Conservation (phyloP, 2,329 filamentous ascomycete species). For the Alternaria postmessia region DNA sequence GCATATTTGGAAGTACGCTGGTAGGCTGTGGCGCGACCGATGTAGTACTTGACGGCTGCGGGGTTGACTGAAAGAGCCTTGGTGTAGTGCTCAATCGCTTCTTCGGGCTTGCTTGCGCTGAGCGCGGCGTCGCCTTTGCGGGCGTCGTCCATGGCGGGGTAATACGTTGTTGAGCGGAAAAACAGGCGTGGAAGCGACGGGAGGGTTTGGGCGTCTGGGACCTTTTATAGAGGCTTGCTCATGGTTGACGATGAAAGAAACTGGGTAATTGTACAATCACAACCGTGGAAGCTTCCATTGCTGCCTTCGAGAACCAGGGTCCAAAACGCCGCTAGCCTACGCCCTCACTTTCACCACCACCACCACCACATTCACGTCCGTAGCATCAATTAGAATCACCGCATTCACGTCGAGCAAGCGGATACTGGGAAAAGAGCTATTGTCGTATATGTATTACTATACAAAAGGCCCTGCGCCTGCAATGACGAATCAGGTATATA, state of each 20-base stretch:
- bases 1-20: slow-evolving; percentile 64
- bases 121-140: slow-evolving; percentile 69
- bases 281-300: slow-evolving; percentile 17
- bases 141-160: slow-evolving; percentile 61
- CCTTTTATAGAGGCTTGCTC: not conserved
- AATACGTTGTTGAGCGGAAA: not conserved
- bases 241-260: not conserved
- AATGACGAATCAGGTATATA: slow-evolving; percentile 21
- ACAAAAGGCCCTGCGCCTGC: slow-evolving; percentile 17
- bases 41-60: slow-evolving; percentile 77
- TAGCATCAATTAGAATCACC: not conserved
- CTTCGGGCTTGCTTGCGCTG: slow-evolving; percentile 67
- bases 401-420: not conserved
- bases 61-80: slow-evolving; percentile 71
- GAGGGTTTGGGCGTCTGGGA: not conserved
- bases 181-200: not conserved
- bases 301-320: slow-evolving; percentile 13
- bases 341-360: too few relatives aligned
- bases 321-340: slow-evolving; percentile 5
- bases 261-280: not conserved
- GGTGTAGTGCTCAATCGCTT: slow-evolving; percentile 71
- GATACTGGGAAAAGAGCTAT: not conserved
- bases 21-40: slow-evolving; percentile 82
- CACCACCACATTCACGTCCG: not conserved
- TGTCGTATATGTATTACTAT: slow-evolving; percentile 16